Percentiles rank a stretch among this genome's conserved stretches.
These are phyloP conservation scores for Fusarium proliferatum DNA, from an alignment of 2,329 filamentous ascomycete genomes.

Conservation along the genomic window DNA sequence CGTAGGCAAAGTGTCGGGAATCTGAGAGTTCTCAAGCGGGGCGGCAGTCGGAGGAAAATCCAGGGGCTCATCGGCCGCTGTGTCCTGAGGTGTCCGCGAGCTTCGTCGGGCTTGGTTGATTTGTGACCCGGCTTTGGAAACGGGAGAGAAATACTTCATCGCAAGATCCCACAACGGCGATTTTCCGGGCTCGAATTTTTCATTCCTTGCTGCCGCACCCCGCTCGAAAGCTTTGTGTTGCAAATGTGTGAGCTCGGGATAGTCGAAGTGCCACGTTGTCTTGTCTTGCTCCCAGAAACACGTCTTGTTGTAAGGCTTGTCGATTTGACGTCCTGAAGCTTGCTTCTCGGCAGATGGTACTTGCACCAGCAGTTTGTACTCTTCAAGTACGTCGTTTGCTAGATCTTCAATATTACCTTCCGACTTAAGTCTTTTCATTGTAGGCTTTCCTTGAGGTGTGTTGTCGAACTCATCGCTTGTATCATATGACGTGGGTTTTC, in stretches of 20 bases:
- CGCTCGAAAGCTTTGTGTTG: constrained; percentile 66
- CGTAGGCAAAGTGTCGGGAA: constrained; percentile 52
- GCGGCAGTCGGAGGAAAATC: constrained; percentile 50
- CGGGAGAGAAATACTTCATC: constrained; percentile 68
- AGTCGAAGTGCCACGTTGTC: constrained; percentile 69
- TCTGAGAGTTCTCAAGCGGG: constrained; percentile 41
- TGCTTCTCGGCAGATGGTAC: constrained; percentile 62
- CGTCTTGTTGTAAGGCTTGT: constrained; percentile 65
- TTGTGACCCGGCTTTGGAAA: constrained; percentile 34
- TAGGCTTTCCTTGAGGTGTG: constrained; percentile 55
- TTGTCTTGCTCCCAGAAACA: constrained; percentile 69
- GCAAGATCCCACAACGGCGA: constrained; percentile 66
- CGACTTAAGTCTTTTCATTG: constrained; percentile 67
- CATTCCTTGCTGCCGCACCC: constrained; percentile 61
- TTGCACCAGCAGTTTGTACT: constrained; percentile 59
- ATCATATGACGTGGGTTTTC: constrained; percentile 62
- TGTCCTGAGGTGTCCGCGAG: constrained; percentile 30
- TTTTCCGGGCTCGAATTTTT: constrained; percentile 65
- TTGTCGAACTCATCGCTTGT: constrained; percentile 63
- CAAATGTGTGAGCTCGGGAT: constrained; percentile 72
- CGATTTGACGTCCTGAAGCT: constrained; percentile 67
- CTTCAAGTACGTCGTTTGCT: constrained; percentile 52
- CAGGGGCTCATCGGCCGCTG: constrained; percentile 41
- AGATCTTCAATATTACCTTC: constrained; percentile 54
- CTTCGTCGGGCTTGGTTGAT: constrained; percentile 10